Percentiles rank a stretch among this genome's conserved stretches.
Evolutionary conservation across 352 stramenopile genomes (phyloP).

Genomic region (Phytophthora litchii): DNA sequence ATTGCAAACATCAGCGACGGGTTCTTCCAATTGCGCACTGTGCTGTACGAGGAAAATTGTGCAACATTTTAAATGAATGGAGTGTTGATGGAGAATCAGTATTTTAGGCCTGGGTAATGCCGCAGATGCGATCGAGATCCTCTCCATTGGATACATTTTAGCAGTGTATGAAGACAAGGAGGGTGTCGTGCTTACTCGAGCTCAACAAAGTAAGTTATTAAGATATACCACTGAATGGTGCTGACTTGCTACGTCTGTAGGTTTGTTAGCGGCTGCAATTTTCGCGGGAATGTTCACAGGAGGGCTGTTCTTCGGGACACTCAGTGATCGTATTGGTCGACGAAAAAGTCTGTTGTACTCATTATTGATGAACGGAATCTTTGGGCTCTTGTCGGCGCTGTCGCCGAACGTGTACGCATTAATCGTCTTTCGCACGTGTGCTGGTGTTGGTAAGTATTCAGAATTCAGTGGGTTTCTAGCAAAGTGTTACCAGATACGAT

Average conservation of each 20-base stretch:
- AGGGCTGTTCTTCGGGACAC: conserved; percentile 73
- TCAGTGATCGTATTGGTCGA: conserved; percentile 82
- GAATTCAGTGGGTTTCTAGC: conserved; percentile 10
- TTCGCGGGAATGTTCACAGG: conserved; percentile 92
- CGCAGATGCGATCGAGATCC: conserved; percentile 91
- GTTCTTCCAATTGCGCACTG: conserved; percentile 71
- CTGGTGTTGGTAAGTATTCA: conserved; percentile 56
- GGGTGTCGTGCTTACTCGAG: conserved; percentile 51
- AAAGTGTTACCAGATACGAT: not conserved
- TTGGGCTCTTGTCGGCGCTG: conserved; percentile 76
- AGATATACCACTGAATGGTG: not conserved
- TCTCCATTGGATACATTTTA: conserved; percentile 92
- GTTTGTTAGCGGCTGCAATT: conserved; percentile 82
- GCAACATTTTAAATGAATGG: not conserved
- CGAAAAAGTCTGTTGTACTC: conserved; percentile 75
- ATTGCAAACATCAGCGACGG: conserved; percentile 63
- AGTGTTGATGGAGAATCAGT: conserved; percentile 26
- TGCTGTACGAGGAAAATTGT: conserved; percentile 47
- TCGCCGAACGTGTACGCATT: conserved; percentile 68
- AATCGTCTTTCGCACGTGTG: conserved; percentile 64
- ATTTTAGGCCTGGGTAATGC: conserved; percentile 87
- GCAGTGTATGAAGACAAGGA: conserved; percentile 82
- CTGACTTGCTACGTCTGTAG: conserved; percentile 30
- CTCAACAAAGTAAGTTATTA: conserved; percentile 53
- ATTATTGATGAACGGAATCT: conserved; percentile 81